phyloP scores from a whole-genome alignment of 169 alveolate species.

The Plasmodium vinckei region DNA sequence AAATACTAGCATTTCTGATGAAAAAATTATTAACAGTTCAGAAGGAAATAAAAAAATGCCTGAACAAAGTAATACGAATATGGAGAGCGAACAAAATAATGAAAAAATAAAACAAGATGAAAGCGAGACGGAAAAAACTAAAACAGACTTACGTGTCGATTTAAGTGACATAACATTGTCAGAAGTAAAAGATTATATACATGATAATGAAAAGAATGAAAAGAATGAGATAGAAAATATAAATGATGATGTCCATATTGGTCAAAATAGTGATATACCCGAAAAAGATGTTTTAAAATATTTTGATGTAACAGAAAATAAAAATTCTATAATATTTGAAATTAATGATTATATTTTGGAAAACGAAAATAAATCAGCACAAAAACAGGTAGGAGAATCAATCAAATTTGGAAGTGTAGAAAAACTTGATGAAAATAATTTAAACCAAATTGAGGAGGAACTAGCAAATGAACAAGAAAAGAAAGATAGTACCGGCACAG shows the following conservation, averaged over 20 bases:
- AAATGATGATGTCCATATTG: too few species aligned
- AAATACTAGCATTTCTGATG: not conserved
- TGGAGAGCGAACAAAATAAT: not conserved
- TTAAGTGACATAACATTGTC: slow-evolving; percentile 42
- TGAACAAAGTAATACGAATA: not conserved
- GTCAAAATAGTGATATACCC: too few species aligned
- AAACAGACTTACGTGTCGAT: slow-evolving; percentile 18
- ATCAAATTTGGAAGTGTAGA: not conserved
- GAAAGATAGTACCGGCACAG: not conserved
- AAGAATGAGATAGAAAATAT: not conserved
- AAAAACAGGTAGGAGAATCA: not conserved
- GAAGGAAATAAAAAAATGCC: not conserved
- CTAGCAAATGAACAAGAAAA: not conserved
- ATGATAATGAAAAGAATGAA: not conserved
- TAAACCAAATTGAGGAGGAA: not conserved
- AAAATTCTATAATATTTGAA: slow-evolving; percentile 55
- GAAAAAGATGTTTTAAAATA: slow-evolving; percentile 32
- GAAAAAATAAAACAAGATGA: not conserved
- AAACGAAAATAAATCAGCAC: slow-evolving; percentile 1
- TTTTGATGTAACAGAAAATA: slow-evolving; percentile 41
- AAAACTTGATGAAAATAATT: not conserved
- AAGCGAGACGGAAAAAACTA: not conserved
- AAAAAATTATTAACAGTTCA: not conserved
- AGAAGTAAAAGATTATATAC: slow-evolving; percentile 23
- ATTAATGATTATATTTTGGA: slow-evolving; percentile 24